Conservation (phyloP, 768 basidiomycete species). For the Dictyophora rubrovolvata region DNA sequence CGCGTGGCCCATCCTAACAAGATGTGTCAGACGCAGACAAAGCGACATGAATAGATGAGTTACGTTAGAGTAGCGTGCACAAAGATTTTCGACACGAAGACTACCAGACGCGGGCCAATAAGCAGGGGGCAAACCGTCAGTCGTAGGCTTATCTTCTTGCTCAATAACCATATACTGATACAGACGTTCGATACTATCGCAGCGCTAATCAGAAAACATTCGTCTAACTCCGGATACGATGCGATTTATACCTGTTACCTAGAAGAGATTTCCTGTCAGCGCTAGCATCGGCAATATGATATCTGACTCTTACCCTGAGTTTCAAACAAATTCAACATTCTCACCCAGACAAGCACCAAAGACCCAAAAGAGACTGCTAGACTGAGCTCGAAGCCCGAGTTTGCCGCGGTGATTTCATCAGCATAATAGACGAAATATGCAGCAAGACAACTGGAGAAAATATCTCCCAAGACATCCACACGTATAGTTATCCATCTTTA, state of each 20-base stretch:
- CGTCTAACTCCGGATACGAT: background rate
- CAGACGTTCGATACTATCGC: slow-evolving; percentile 29
- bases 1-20: slow-evolving; percentile 7
- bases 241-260: slow-evolving; percentile 20
- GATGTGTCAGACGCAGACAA: too few relatives aligned
- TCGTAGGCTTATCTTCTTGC: slow-evolving; percentile 36
- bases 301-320: slow-evolving; percentile 25
- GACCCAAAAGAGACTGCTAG: slow-evolving; percentile 2
- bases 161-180: slow-evolving; percentile 47
- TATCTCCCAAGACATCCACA: slow-evolving; percentile 30
- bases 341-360: too few relatives aligned
- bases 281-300: background rate
- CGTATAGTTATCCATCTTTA: slow-evolving; percentile 27
- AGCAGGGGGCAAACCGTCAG: slow-evolving; percentile 42
- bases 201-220: slow-evolving; percentile 18
- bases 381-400: too few relatives aligned
- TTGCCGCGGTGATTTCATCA: background rate
- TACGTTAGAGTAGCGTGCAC: slow-evolving; percentile 34
- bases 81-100: slow-evolving; percentile 41
- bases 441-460: slow-evolving; percentile 24
- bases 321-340: slow-evolving; percentile 34
- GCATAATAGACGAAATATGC: slow-evolving; percentile 26
- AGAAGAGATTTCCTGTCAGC: background rate
- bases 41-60: background rate
- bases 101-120: slow-evolving; percentile 54